Evolutionary conservation across 1,284 basidiomycete species (phyloP).

Genomic region (Amylostereum areolatum): DNA sequence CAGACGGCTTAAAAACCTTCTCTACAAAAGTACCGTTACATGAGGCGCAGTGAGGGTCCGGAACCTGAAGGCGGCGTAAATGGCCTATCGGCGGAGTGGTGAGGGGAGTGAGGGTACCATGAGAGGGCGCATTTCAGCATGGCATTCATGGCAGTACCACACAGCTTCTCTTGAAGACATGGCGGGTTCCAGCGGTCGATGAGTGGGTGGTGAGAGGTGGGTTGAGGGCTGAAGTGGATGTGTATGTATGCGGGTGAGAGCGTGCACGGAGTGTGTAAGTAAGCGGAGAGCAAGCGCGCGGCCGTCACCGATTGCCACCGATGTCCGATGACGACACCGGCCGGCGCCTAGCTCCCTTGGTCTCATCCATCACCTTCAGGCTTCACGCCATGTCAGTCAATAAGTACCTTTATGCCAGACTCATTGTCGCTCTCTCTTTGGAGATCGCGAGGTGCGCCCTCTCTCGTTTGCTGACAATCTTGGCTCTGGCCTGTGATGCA

Average conservation of each 20-base stretch:
- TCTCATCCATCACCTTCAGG: too few species aligned
- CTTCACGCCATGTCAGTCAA: too few species aligned
- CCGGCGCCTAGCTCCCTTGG: too few species aligned
- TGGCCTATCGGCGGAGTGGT: neutral
- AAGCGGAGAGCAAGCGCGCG: neutral
- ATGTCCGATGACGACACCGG: too few species aligned
- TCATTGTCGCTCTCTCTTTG: too few species aligned
- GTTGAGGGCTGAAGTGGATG: conserved; percentile 1
- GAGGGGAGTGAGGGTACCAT: conserved; percentile 46
- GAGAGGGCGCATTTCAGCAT: conserved; percentile 72
- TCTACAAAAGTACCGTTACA: conserved; percentile 73
- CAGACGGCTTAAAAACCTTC: conserved; percentile 38
- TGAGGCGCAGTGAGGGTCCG: conserved; percentile 70
- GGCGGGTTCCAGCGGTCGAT: conserved; percentile 1
- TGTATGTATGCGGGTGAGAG: conserved; percentile 8
- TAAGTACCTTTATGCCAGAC: too few species aligned
- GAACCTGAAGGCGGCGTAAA: conserved; percentile 39
- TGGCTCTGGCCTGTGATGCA: conserved; percentile 27
- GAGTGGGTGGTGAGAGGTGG: conserved; percentile 1
- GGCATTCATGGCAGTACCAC: conserved; percentile 78
- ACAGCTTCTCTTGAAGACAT: conserved; percentile 68
- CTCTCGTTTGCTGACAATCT: too few species aligned
- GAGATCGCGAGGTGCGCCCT: too few species aligned
- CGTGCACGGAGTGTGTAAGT: neutral
- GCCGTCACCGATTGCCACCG: too few species aligned